phyloP scores from a whole-genome alignment of 176 grass and related monocot species.

The Chloris gayana region DNA sequence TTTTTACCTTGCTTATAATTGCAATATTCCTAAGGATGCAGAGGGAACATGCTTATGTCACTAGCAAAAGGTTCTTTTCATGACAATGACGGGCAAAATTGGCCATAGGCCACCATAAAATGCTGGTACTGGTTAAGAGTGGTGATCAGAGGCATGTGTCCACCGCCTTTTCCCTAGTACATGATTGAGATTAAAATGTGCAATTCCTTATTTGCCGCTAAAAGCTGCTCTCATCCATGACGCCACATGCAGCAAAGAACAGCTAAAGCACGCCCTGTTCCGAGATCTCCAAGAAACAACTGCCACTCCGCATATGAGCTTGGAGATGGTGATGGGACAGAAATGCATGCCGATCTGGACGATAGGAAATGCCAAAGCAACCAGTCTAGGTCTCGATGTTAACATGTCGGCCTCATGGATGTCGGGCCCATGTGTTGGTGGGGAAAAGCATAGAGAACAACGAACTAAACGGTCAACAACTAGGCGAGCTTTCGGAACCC shows the following conservation, averaged over 20 bases:
- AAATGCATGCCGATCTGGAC: slow-evolving; percentile 36
- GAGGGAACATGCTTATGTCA: not conserved
- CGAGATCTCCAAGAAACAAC: slow-evolving; percentile 7
- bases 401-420: slow-evolving; percentile 50
- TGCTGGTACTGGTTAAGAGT: not conserved
- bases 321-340: slow-evolving; percentile 25
- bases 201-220: not conserved
- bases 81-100: not conserved
- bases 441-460: slow-evolving; percentile 27
- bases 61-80: not conserved
- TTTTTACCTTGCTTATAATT: not conserved
- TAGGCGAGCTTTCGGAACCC: not conserved
- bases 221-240: not conserved
- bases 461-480: slow-evolving; percentile 49
- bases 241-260: slow-evolving; percentile 18
- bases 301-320: not conserved
- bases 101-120: not conserved
- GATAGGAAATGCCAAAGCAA: slow-evolving; percentile 43
- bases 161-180: not conserved
- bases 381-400: slow-evolving; percentile 20
- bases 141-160: not conserved
- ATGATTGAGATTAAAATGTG: too few relatives aligned
- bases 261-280: slow-evolving; percentile 3
- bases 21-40: not conserved
- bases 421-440: slow-evolving; percentile 31